These are phyloP conservation scores for Coemansia sp. DNA, from an alignment of 192 early-diverging fungal genomes.

Conservation along the genomic window DNA sequence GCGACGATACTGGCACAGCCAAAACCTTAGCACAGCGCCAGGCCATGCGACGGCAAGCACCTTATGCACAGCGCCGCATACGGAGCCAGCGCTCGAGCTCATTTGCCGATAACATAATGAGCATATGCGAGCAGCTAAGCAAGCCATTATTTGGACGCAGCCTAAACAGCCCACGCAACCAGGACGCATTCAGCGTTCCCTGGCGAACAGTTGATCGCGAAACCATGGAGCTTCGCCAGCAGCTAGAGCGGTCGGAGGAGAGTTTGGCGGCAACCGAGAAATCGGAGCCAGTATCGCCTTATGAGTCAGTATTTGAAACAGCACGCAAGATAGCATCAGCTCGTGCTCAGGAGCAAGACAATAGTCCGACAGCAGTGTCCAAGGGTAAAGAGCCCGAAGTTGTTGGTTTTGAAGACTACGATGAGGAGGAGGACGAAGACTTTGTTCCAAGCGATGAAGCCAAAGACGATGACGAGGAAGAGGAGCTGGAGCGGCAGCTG, in stretches of 20 bases:
- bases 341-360: conserved; percentile 9
- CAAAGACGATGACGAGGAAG: conserved; percentile 42
- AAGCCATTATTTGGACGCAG: conserved; percentile 31
- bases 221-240: conserved; percentile 31
- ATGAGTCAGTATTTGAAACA: conserved; percentile 45
- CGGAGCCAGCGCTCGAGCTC: conserved; percentile 9
- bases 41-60: conserved; percentile 22
- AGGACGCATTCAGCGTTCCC: conserved; percentile 43
- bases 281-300: conserved; percentile 8
- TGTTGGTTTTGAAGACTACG: not conserved
- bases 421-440: conserved; percentile 31
- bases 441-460: conserved; percentile 25
- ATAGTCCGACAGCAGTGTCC: not conserved
- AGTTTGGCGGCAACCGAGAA: not conserved
- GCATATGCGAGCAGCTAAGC: conserved; percentile 29
- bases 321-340: conserved; percentile 29
- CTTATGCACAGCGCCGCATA: conserved; percentile 18
- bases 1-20: not conserved
- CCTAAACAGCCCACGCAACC: not conserved
- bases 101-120: conserved; percentile 23
- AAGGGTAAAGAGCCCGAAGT: conserved; percentile 17
- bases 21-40: conserved; percentile 4
- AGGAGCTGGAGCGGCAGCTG: conserved; percentile 27
- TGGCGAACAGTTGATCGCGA: conserved; percentile 49
- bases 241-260: conserved; percentile 7